Conservation (phyloP, 2,329 filamentous ascomycete genomes). For the Colletotrichum shisoi region DNA sequence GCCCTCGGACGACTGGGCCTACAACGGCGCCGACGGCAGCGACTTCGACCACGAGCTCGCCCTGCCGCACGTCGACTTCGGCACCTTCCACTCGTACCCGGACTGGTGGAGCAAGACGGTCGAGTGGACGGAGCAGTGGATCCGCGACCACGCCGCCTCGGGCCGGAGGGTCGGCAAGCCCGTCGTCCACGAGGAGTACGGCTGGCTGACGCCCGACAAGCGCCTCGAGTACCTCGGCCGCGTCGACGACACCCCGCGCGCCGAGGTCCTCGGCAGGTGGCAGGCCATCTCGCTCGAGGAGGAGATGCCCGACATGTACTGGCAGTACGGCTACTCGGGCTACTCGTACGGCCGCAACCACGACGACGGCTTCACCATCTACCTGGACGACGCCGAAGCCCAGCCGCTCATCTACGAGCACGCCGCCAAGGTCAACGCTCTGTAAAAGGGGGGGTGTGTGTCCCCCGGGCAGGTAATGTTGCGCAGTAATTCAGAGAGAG, state of each 20-base stretch:
- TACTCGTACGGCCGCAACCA: conserved; percentile 64
- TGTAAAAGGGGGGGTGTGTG: background rate
- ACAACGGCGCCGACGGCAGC: conserved; percentile 59
- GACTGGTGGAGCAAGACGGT: conserved; percentile 64
- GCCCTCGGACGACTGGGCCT: conserved; percentile 54
- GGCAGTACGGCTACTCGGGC: conserved; percentile 62
- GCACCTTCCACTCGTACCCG: conserved; percentile 64
- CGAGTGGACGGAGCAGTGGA: conserved; percentile 63
- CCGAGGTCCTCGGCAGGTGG: conserved; percentile 58
- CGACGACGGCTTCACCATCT: conserved; percentile 66
- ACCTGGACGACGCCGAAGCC: conserved; percentile 59
- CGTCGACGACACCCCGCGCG: conserved; percentile 53
- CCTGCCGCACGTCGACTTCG: conserved; percentile 61
- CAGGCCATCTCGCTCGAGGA: conserved; percentile 58
- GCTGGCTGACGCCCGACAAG: conserved; percentile 60
- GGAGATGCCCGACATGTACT: conserved; percentile 62
- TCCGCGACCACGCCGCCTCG: conserved; percentile 60
- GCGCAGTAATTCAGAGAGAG: background rate
- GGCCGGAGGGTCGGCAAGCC: conserved; percentile 57
- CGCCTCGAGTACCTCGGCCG: conserved; percentile 56
- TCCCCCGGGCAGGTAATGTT: too few species aligned
- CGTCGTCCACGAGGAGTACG: conserved; percentile 64
- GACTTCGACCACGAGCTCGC: conserved; percentile 62
- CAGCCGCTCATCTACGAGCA: conserved; percentile 55
- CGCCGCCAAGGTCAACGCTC: conserved; percentile 51